Evolutionary conservation across 176 grass and related monocot genomes (phyloP).

Genomic region (Zoysia japonica): DNA sequence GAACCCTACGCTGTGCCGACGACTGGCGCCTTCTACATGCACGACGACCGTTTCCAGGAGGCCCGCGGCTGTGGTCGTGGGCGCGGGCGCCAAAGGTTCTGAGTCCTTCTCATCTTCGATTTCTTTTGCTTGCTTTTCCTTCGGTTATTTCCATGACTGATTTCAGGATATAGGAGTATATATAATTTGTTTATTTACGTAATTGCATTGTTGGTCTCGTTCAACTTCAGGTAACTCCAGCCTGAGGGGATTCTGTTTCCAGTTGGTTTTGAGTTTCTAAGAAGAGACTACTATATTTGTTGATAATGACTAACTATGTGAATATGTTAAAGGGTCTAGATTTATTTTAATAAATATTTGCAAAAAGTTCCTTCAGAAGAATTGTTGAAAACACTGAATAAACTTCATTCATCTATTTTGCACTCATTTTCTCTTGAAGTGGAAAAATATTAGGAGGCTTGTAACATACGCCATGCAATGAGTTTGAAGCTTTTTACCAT

Average conservation of each 20-base stretch:
- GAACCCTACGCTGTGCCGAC: constrained; percentile 95
- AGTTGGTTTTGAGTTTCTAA: not conserved
- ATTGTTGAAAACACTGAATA: not conserved
- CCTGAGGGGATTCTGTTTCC: not conserved
- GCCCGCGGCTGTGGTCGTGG: constrained; percentile 55
- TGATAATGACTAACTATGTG: not conserved
- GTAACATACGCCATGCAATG: too few species aligned
- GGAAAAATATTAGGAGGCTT: not conserved
- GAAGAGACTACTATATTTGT: not conserved
- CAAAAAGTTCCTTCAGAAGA: not conserved
- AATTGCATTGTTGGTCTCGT: constrained; percentile 2
- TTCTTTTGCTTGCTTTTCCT: constrained; percentile 7
- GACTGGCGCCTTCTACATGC: constrained; percentile 96
- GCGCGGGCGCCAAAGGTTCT: constrained; percentile 69
- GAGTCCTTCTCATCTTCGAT: not conserved
- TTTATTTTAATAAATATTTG: not conserved
- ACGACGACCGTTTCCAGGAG: constrained; percentile 97
- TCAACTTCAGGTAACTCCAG: not conserved
- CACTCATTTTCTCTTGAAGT: not conserved
- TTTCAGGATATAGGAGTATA: not conserved
- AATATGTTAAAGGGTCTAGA: not conserved
- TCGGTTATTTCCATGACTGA: not conserved
- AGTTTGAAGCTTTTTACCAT: not conserved
- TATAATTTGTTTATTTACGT: not conserved
- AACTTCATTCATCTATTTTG: not conserved